A percentile compares a stretch with the other conserved stretches of the same genome.
These are phyloP conservation scores for Sugiyamaella lignohabitans DNA, from an alignment of 805 yeast genomes.

Conservation along the genomic window DNA sequence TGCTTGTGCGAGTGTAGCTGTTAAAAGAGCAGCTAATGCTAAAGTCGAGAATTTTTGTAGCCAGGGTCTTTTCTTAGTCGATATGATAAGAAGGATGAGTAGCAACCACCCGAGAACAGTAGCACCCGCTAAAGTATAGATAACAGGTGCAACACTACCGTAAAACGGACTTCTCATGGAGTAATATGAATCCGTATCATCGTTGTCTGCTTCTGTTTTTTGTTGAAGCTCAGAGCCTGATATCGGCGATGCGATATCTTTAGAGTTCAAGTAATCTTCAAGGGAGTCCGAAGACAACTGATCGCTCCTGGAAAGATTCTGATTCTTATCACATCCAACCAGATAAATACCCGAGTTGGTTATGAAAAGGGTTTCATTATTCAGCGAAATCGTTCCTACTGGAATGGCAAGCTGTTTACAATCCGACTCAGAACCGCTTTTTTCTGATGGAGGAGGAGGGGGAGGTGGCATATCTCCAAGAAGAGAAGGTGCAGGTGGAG, in stretches of 20 bases:
- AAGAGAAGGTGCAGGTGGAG: too few species aligned
- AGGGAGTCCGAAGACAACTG: not conserved
- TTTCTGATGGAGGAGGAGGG: too few species aligned
- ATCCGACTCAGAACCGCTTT: too few species aligned
- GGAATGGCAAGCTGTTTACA: slow-evolving; percentile 1
- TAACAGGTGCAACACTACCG: slow-evolving; percentile 30
- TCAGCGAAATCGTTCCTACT: not conserved
- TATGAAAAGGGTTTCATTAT: not conserved
- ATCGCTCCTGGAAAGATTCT: not conserved
- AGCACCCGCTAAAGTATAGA: slow-evolving; percentile 29
- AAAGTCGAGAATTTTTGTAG: slow-evolving; percentile 54
- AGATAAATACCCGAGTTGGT: not conserved
- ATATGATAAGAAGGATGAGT: slow-evolving; percentile 47
- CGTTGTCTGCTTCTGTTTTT: too few species aligned
- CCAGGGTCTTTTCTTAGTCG: slow-evolving; percentile 52
- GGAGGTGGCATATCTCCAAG: too few species aligned
- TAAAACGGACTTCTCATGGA: slow-evolving; percentile 22
- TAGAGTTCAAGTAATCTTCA: not conserved
- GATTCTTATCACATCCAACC: not conserved
- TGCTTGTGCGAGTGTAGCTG: slow-evolving; percentile 44
- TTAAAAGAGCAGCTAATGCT: slow-evolving; percentile 47
- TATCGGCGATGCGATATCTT: too few species aligned
- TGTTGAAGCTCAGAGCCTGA: too few species aligned
- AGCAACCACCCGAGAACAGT: slow-evolving; percentile 61
- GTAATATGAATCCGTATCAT: not conserved